Evolutionary conservation across 441 rosid species (phyloP).

Genomic region (Pelargonium hybrid): DNA sequence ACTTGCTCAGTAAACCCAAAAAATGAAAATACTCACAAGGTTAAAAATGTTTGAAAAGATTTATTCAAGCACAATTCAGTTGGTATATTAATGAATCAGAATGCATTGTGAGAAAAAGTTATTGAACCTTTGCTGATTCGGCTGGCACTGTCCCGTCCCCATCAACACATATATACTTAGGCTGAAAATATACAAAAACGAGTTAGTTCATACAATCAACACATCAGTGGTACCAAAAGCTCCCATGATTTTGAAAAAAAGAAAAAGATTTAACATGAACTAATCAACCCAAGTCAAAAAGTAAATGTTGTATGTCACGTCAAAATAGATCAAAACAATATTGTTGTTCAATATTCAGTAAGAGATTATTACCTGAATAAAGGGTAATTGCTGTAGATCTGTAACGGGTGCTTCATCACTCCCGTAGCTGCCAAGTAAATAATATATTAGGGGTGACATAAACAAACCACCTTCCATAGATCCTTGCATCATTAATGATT

Average conservation of each 20-base stretch:
- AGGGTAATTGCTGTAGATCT: constrained; percentile 45
- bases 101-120: not conserved
- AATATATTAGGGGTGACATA: constrained; percentile 13
- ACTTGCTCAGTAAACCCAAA: not conserved
- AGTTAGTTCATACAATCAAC: constrained; percentile 11
- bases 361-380: constrained; percentile 41
- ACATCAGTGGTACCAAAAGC: not conserved
- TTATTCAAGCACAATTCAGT: not conserved
- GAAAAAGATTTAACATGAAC: not conserved
- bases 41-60: no score
- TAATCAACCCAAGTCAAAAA: no score
- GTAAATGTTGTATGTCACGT: not conserved
- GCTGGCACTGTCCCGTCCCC: constrained; percentile 95
- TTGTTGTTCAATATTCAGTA: constrained; percentile 2
- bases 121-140: constrained; percentile 78
- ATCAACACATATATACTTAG: constrained; percentile 65
- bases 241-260: not conserved
- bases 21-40: no score
- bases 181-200: constrained; percentile 36
- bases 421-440: constrained; percentile 61
- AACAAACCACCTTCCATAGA: not conserved
- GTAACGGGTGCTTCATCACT: constrained; percentile 54
- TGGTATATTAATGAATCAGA: constrained; percentile 7
- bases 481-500: not conserved
- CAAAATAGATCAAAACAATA: not conserved